Evolutionary conservation across 148 eudicot genomes (phyloP).

Genomic region (Dysphania ambrosioides): DNA sequence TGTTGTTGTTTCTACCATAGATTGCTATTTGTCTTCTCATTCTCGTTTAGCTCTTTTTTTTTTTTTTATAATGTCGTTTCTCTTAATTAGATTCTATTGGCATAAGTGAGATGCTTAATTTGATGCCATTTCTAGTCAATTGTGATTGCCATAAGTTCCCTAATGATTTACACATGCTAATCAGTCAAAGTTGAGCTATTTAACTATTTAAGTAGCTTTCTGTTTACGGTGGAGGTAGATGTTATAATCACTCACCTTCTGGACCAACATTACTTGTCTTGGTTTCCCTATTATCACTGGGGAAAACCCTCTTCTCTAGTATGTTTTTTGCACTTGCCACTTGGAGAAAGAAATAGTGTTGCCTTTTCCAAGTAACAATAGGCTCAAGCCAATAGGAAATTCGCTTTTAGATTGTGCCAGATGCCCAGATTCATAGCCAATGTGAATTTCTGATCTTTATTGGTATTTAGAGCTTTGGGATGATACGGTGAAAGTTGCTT

Average conservation of each 20-base stretch:
- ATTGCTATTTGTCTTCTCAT: background rate
- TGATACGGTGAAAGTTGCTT: background rate
- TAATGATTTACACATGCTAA: background rate
- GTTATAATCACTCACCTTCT: background rate
- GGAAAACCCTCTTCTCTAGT: background rate
- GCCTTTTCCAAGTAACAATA: background rate
- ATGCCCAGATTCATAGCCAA: background rate
- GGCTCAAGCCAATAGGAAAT: background rate
- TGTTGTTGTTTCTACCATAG: background rate
- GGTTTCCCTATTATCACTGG: background rate
- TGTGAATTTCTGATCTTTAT: background rate
- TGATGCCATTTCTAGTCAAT: conserved; percentile 2
- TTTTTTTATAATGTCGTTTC: no score
- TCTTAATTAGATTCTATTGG: background rate
- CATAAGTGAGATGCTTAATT: conserved; percentile 4
- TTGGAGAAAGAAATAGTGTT: background rate
- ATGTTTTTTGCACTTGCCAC: background rate
- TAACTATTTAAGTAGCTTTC: background rate
- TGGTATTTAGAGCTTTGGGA: background rate
- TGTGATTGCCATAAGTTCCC: background rate
- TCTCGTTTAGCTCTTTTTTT: background rate
- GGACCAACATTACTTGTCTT: background rate
- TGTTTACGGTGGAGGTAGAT: background rate
- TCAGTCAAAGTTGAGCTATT: background rate
- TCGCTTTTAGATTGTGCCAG: background rate